Conservation (phyloP, 495 filamentous ascomycete genomes). For the Penicillium salamii region DNA sequence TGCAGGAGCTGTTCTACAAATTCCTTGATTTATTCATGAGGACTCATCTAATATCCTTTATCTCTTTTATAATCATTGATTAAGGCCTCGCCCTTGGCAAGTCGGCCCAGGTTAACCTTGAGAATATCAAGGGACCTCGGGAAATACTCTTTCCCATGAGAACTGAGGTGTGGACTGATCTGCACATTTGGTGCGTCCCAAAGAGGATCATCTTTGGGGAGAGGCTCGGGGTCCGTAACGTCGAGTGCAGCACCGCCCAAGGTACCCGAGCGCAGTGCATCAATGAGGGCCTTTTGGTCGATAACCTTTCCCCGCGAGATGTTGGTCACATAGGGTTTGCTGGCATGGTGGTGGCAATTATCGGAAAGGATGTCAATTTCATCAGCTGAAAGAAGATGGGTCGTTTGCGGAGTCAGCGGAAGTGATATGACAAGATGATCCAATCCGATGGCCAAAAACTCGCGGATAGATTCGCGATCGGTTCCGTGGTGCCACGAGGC, state of each 20-base stretch:
- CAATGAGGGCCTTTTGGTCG: slow-evolving; percentile 64
- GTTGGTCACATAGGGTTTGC: slow-evolving; percentile 60
- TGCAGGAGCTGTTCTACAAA: too few relatives aligned
- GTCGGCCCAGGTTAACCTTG: slow-evolving; percentile 56
- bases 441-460: slow-evolving; percentile 67
- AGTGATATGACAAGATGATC: slow-evolving; percentile 74
- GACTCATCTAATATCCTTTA: slow-evolving; percentile 31
- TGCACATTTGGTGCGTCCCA: slow-evolving; percentile 73
- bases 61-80: slow-evolving; percentile 66
- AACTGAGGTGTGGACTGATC: slow-evolving; percentile 79
- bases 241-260: slow-evolving; percentile 77
- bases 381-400: slow-evolving; percentile 55
- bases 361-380: slow-evolving; percentile 69
- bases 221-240: slow-evolving; percentile 80
- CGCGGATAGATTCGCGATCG: slow-evolving; percentile 54
- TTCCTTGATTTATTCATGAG: too few relatives aligned
- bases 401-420: slow-evolving; percentile 68
- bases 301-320: slow-evolving; percentile 72
- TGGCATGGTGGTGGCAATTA: slow-evolving; percentile 4
- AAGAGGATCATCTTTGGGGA: slow-evolving; percentile 66
- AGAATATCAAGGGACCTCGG: slow-evolving; percentile 59
- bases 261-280: slow-evolving; percentile 39
- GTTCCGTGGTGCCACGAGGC: slow-evolving; percentile 70
- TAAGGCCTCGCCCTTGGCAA: slow-evolving; percentile 57
- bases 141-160: slow-evolving; percentile 55